These are phyloP conservation scores for Exutisphaerella laricina DNA, from an alignment of 2,329 filamentous ascomycete species.

Conservation along the genomic window DNA sequence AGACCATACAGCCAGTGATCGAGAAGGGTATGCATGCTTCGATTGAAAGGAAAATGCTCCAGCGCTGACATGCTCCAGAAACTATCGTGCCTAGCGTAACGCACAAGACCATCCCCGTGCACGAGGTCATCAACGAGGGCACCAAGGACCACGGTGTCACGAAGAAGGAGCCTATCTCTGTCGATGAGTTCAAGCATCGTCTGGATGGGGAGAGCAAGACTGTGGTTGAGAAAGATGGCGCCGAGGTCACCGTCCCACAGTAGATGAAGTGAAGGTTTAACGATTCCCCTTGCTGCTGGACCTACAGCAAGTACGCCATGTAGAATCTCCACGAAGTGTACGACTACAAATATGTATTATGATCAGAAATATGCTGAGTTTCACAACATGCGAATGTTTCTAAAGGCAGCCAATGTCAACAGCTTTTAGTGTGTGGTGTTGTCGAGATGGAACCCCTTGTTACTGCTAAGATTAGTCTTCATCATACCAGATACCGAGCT, in stretches of 20 bases:
- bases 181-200: constrained; percentile 23
- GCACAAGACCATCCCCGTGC: constrained; percentile 25
- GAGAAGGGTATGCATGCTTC: constrained; percentile 22
- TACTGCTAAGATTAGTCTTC: too few species aligned
- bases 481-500: too few species aligned
- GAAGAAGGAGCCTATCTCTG: constrained; percentile 18
- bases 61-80: too few species aligned
- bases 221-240: background rate
- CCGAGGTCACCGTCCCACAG: background rate
- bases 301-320: constrained; percentile 3
- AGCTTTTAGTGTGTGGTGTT: too few species aligned
- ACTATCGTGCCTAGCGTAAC: constrained; percentile 21
- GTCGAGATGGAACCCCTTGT: too few species aligned
- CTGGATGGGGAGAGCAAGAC: background rate
- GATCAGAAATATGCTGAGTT: too few species aligned
- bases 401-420: too few species aligned
- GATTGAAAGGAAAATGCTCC: too few species aligned
- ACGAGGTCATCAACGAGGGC: constrained; percentile 23
- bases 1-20: constrained; percentile 27
- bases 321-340: too few species aligned
- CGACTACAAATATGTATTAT: too few species aligned
- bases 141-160: constrained; percentile 24
- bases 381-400: too few species aligned
- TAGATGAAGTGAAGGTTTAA: too few species aligned
- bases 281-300: constrained; percentile 4